Conservation (phyloP, 768 basidiomycete genomes). For the Mycena alexandri region DNA sequence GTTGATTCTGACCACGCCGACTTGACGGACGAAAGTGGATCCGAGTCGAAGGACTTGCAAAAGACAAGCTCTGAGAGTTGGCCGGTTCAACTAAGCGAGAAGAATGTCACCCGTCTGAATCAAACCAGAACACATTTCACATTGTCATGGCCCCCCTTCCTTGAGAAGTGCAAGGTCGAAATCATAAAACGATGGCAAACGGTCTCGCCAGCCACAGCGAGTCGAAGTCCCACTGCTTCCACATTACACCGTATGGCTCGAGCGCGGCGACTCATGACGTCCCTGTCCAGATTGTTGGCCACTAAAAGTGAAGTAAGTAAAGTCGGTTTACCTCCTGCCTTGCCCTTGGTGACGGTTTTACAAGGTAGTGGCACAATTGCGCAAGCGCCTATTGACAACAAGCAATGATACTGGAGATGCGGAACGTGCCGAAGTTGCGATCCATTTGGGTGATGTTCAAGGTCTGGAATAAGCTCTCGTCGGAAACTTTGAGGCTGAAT, state of each 20-base stretch:
- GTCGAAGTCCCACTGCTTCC: slow-evolving; percentile 52
- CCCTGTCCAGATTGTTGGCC: slow-evolving; percentile 78
- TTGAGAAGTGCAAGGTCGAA: slow-evolving; percentile 8
- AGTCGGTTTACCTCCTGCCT: too few species aligned
- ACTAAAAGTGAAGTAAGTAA: slow-evolving; percentile 61
- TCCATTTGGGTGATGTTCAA: slow-evolving; percentile 93
- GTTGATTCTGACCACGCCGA: background rate
- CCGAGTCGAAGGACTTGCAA: slow-evolving; percentile 8
- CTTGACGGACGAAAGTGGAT: background rate
- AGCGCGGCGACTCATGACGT: slow-evolving; percentile 82
- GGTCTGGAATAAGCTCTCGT: slow-evolving; percentile 59
- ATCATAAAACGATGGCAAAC: slow-evolving; percentile 39
- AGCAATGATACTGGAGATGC: slow-evolving; percentile 55
- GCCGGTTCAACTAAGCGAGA: slow-evolving; percentile 25
- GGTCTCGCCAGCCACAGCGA: slow-evolving; percentile 36
- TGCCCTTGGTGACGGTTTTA: slow-evolving; percentile 44
- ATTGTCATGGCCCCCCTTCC: slow-evolving; percentile 37
- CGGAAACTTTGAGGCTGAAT: background rate
- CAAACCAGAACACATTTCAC: slow-evolving; percentile 38
- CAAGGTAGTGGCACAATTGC: slow-evolving; percentile 83
- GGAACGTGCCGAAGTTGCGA: slow-evolving; percentile 78
- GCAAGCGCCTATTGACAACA: slow-evolving; percentile 74
- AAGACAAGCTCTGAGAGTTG: slow-evolving; percentile 18
- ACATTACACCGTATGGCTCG: slow-evolving; percentile 85
- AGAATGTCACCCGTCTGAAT: slow-evolving; percentile 22